A percentile compares a stretch with the other conserved stretches of the same genome.
These are phyloP conservation scores for Pseudozyma sp. DNA, from an alignment of 1,284 basidiomycete species.

Conservation along the genomic window DNA sequence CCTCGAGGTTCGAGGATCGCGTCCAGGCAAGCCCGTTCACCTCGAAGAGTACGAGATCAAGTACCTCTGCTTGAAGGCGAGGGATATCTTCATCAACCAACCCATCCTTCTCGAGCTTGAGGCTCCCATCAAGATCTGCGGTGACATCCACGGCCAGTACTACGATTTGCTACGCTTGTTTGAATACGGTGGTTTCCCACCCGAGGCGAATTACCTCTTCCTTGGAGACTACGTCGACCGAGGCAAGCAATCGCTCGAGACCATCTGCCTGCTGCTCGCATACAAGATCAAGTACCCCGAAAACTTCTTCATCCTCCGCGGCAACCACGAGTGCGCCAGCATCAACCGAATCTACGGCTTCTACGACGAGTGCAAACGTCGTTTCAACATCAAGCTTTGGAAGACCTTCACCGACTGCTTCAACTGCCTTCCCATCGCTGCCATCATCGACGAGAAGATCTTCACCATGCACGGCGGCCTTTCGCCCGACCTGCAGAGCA, in stretches of 20 bases:
- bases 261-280: slow-evolving; percentile 84
- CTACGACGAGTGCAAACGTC: slow-evolving; percentile 96
- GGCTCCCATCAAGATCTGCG: slow-evolving; percentile 96
- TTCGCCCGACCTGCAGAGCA: slow-evolving; percentile 96
- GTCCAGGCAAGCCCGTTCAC: slow-evolving; percentile 92
- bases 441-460: slow-evolving; percentile 97
- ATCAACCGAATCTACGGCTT: slow-evolving; percentile 97
- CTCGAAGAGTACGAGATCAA: slow-evolving; percentile 96
- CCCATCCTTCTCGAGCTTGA: slow-evolving; percentile 93
- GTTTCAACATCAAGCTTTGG: slow-evolving; percentile 98
- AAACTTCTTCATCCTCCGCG: slow-evolving; percentile 94
- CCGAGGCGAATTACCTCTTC: slow-evolving; percentile 96
- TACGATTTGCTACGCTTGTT: slow-evolving; percentile 92
- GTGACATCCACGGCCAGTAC: slow-evolving; percentile 95
- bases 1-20: slow-evolving; percentile 80
- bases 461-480: slow-evolving; percentile 89
- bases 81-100: slow-evolving; percentile 96
- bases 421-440: slow-evolving; percentile 93
- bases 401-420: slow-evolving; percentile 98
- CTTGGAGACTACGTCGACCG: slow-evolving; percentile 95
- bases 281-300: slow-evolving; percentile 99
- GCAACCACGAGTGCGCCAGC: slow-evolving; percentile 93
- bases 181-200: slow-evolving; percentile 93
- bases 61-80: slow-evolving; percentile 91
- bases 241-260: slow-evolving; percentile 93